phyloP scores from a whole-genome alignment of 352 stramenopile species.

The Pelagophyceae sp. region DNA sequence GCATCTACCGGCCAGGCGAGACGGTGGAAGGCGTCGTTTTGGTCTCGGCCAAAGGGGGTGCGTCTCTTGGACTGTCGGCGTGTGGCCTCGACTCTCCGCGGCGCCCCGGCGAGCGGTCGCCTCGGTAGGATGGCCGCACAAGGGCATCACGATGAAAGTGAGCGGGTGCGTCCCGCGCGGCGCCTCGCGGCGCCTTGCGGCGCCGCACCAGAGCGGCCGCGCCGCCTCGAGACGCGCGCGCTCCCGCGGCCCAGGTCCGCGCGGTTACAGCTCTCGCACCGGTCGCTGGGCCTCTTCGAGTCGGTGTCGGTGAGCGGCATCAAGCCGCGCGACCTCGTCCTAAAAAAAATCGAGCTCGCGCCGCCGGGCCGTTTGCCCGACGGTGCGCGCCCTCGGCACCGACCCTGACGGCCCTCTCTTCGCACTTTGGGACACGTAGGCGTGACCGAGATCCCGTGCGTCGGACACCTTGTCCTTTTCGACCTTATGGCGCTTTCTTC shows the following conservation, averaged over 20 bases:
- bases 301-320: neutral
- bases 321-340: constrained; percentile 13
- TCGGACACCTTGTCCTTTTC: neutral
- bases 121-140: constrained; percentile 25
- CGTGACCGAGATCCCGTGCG: constrained; percentile 51
- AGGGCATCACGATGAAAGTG: constrained; percentile 23
- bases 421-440: too few species aligned
- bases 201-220: neutral
- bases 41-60: neutral
- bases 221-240: too few species aligned
- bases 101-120: too few species aligned
- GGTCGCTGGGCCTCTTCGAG: neutral
- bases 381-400: constrained; percentile 10
- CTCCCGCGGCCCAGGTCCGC: too few species aligned
- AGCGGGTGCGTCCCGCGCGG: constrained; percentile 22
- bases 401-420: too few species aligned
- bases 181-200: neutral
- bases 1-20: constrained; percentile 29
- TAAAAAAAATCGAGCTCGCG: constrained; percentile 13
- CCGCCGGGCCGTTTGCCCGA: constrained; percentile 23
- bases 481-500: constrained; percentile 30
- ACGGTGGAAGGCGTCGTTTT: constrained; percentile 24
- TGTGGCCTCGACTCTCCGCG: too few species aligned
- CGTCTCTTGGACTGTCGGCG: neutral
- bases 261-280: constrained; percentile 4